Percentiles rank a stretch among this genome's conserved stretches.
Conservation (phyloP, 345 rosid genomes). For the Eucalyptus polybractea region DNA sequence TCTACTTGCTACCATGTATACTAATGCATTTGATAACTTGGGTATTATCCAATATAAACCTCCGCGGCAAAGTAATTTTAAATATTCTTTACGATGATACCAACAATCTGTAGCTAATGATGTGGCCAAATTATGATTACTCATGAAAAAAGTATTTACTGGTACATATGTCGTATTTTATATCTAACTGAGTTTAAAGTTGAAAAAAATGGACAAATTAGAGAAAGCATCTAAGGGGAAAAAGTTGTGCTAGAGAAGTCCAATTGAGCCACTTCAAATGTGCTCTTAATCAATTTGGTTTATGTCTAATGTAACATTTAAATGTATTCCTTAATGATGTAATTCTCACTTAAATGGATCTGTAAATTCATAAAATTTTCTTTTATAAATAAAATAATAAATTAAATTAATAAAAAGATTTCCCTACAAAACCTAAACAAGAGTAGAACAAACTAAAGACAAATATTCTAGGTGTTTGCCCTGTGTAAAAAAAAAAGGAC, state of each 20-base stretch:
- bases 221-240: background rate
- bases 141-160: background rate
- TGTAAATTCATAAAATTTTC: background rate
- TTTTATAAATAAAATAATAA: background rate
- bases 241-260: background rate
- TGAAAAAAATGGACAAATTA: background rate
- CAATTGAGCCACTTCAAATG: background rate
- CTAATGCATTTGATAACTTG: background rate
- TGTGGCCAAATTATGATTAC: background rate
- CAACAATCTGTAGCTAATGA: background rate
- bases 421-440: background rate
- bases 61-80: background rate
- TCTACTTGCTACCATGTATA: background rate
- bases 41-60: background rate
- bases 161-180: background rate
- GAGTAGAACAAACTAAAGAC: background rate
- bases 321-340: background rate
- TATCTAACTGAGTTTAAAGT: background rate
- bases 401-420: background rate
- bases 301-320: background rate
- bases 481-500: background rate
- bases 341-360: background rate
- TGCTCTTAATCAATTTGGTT: background rate
- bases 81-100: background rate
- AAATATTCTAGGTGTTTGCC: background rate